Conservation (phyloP, 1,139 yeast genomes). For the Geotrichum fermentans region DNA sequence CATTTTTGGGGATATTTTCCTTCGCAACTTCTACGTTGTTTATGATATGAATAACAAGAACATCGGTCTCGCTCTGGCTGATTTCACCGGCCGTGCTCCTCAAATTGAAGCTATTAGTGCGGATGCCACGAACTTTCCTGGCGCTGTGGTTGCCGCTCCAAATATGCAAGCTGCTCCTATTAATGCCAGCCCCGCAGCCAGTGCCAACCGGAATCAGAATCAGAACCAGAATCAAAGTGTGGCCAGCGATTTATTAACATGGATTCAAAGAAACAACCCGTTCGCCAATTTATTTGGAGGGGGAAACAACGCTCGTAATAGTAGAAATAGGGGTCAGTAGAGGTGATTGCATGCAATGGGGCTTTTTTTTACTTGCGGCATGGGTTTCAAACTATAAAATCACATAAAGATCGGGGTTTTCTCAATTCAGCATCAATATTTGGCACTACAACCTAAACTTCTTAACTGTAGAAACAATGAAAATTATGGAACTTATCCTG, state of each 20-base stretch:
- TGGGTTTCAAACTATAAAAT: too few relatives aligned
- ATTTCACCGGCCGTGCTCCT: slow-evolving; percentile 15
- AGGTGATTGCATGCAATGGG: background rate
- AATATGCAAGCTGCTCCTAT: background rate
- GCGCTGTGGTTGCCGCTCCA: slow-evolving; percentile 16
- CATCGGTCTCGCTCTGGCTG: slow-evolving; percentile 30
- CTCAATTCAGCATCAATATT: too few relatives aligned
- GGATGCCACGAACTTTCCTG: slow-evolving; percentile 16
- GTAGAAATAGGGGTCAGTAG: background rate
- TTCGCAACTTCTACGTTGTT: slow-evolving; percentile 30
- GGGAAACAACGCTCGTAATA: background rate
- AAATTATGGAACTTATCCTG: too few relatives aligned
- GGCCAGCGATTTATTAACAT: background rate
- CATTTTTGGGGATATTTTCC: slow-evolving; percentile 31
- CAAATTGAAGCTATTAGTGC: slow-evolving; percentile 23
- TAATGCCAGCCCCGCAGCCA: background rate
- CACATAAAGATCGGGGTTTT: too few relatives aligned
- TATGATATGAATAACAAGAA: slow-evolving; percentile 28
- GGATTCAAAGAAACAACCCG: slow-evolving; percentile 5
- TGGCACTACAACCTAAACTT: too few relatives aligned
- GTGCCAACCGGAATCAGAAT: background rate
- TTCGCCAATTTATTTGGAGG: slow-evolving; percentile 5
- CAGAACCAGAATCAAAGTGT: background rate
- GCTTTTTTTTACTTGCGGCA: background rate
- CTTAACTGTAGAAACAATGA: too few relatives aligned